Evolutionary conservation across 345 rosid genomes (phyloP).

Genomic region (Trapa incisa): DNA sequence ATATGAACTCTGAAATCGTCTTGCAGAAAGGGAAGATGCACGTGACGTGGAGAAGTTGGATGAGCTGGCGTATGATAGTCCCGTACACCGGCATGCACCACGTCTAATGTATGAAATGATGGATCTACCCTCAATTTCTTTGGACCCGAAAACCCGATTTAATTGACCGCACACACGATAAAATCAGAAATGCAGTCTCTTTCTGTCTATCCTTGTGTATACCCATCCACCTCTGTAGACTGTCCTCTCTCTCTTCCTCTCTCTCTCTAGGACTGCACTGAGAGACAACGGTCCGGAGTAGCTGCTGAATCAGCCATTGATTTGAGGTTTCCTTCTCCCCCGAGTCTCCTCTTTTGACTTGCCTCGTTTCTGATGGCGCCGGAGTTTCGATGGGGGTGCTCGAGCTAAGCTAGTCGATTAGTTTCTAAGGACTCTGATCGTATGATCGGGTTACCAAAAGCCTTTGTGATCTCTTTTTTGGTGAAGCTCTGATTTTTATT

Average conservation of each 20-base stretch:
- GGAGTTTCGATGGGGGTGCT: neutral
- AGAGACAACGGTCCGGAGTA: neutral
- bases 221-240: too few relatives aligned
- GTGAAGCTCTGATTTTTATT: neutral
- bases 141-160: constrained; percentile 3
- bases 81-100: neutral
- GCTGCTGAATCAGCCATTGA: constrained; percentile 1
- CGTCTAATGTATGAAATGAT: neutral
- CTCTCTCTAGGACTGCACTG: neutral
- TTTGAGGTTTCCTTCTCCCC: constrained; percentile 2
- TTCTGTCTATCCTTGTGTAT: neutral
- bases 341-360: neutral
- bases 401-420: neutral
- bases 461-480: neutral
- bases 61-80: neutral
- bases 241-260: neutral
- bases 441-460: neutral
- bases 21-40: neutral
- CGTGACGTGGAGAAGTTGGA: neutral
- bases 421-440: neutral
- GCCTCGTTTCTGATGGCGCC: neutral
- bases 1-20: too few relatives aligned
- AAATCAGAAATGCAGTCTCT: neutral
- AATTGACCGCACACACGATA: constrained; percentile 10
- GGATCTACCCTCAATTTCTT: neutral